These are phyloP conservation scores for Hemileccinum impolitum DNA, from an alignment of 768 basidiomycete genomes.

Conservation along the genomic window DNA sequence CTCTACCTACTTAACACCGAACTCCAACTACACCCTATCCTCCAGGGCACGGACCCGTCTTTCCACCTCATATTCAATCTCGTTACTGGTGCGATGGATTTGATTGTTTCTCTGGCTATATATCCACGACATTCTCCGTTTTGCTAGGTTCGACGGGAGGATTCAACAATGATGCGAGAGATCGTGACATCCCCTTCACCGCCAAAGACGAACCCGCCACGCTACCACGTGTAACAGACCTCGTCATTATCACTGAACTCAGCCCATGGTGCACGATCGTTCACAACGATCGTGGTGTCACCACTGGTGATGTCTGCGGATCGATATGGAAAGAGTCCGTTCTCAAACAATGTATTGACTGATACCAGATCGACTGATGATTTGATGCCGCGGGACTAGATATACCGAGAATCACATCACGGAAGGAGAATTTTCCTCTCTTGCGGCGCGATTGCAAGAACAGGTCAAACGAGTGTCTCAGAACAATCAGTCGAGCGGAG, in stretches of 20 bases:
- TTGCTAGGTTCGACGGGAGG: conserved; percentile 55
- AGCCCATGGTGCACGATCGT: conserved; percentile 81
- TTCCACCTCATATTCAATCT: conserved; percentile 76
- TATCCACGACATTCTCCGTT: background rate
- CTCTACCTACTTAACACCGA: conserved; percentile 72
- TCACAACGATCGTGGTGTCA: conserved; percentile 70
- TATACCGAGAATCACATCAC: conserved; percentile 69
- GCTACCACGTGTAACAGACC: conserved; percentile 58
- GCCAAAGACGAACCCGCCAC: conserved; percentile 64
- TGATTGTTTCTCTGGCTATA: background rate
- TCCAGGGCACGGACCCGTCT: conserved; percentile 42
- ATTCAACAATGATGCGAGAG: conserved; percentile 56
- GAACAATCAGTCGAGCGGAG: conserved; percentile 29
- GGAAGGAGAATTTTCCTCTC: conserved; percentile 57
- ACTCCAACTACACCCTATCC: conserved; percentile 71
- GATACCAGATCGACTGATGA: conserved; percentile 7
- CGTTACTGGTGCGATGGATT: conserved; percentile 49
- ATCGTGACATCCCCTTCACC: conserved; percentile 53
- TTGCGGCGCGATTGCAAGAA: conserved; percentile 67
- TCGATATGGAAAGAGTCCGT: conserved; percentile 76
- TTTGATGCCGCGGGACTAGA: conserved; percentile 34
- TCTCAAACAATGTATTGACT: background rate
- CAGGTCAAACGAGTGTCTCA: conserved; percentile 62
- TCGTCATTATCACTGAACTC: conserved; percentile 55
- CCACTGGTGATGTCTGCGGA: conserved; percentile 69